Conservation (phyloP, 2,329 filamentous ascomycete genomes). For the Colletotrichum ledebouriae region DNA sequence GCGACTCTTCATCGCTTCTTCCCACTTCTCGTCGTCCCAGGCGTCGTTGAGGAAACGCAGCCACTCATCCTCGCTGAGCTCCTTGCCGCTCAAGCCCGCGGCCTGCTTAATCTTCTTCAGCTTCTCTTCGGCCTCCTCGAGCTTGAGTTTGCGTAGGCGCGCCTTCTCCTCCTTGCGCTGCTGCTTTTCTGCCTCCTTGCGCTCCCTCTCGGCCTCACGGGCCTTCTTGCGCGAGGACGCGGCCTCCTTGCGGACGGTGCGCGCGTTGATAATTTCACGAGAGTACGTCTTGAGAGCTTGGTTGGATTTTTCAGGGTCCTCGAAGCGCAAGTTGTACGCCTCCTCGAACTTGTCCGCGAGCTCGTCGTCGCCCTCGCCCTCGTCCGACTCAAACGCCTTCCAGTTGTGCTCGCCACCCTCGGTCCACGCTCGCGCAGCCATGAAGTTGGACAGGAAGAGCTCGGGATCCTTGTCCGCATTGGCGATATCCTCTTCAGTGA, state of each 20-base stretch:
- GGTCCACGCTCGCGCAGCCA: conserved; percentile 92
- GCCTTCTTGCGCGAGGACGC: conserved; percentile 81
- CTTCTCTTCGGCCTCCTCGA: conserved; percentile 91
- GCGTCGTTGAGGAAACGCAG: conserved; percentile 85
- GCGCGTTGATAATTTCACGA: conserved; percentile 84
- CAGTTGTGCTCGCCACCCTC: conserved; percentile 74
- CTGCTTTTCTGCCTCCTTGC: conserved; percentile 82
- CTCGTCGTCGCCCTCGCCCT: conserved; percentile 77
- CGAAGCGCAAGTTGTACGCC: conserved; percentile 96
- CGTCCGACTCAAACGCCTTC: conserved; percentile 91
- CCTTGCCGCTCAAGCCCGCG: conserved; percentile 80
- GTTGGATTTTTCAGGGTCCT: conserved; percentile 89
- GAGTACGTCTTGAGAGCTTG: conserved; percentile 90
- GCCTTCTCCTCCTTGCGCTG: conserved; percentile 85
- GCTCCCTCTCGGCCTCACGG: conserved; percentile 82
- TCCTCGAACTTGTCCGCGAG: conserved; percentile 83
- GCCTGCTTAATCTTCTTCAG: conserved; percentile 90
- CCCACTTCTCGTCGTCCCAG: conserved; percentile 92
- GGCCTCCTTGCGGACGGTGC: conserved; percentile 89
- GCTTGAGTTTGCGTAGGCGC: conserved; percentile 85
- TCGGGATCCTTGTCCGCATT: conserved; percentile 91
- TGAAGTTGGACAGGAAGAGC: conserved; percentile 93
- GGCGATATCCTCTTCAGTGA: conserved; percentile 74
- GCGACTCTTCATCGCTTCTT: conserved; percentile 86
- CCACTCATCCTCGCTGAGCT: conserved; percentile 82